These are phyloP conservation scores for Microcyclosporella mali DNA, from an alignment of 2,329 filamentous ascomycete species.

Conservation along the genomic window DNA sequence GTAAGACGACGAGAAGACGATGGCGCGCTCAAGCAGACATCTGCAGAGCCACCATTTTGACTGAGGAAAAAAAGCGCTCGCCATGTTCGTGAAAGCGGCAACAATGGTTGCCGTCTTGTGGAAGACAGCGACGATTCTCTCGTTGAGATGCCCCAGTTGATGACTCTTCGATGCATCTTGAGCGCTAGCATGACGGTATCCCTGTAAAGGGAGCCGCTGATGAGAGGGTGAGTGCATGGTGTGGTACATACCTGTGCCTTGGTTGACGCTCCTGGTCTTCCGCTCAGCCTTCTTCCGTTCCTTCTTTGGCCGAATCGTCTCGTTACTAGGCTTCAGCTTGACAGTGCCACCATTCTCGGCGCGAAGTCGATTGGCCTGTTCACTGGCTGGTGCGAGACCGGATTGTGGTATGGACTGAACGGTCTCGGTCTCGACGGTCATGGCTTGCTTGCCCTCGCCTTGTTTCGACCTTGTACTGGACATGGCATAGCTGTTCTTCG, in stretches of 20 bases:
- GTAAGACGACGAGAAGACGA: neutral
- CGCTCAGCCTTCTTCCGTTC: slow-evolving; percentile 76
- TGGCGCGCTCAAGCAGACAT: too few relatives aligned
- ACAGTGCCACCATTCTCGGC: slow-evolving; percentile 65
- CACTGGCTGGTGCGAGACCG: slow-evolving; percentile 55
- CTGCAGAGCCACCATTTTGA: too few relatives aligned
- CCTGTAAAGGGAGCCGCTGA: too few relatives aligned
- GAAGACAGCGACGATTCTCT: too few relatives aligned
- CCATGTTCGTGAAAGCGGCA: too few relatives aligned
- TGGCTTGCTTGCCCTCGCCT: slow-evolving; percentile 73
- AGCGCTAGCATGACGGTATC: too few relatives aligned
- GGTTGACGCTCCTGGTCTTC: slow-evolving; percentile 65
- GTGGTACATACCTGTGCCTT: slow-evolving; percentile 63
- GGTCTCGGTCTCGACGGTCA: slow-evolving; percentile 97
- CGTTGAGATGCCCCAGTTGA: too few relatives aligned
- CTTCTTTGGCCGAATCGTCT: slow-evolving; percentile 91
- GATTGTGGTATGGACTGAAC: slow-evolving; percentile 86
- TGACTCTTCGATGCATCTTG: too few relatives aligned
- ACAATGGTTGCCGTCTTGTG: too few relatives aligned
- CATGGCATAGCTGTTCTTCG: slow-evolving; percentile 63
- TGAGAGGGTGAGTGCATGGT: slow-evolving; percentile 11
- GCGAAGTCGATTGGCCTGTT: slow-evolving; percentile 52
- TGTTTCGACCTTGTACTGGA: slow-evolving; percentile 58
- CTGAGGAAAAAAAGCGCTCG: too few relatives aligned
- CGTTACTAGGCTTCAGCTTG: slow-evolving; percentile 81